Conservation (phyloP, 768 basidiomycete genomes). For the Suillus sp. region DNA sequence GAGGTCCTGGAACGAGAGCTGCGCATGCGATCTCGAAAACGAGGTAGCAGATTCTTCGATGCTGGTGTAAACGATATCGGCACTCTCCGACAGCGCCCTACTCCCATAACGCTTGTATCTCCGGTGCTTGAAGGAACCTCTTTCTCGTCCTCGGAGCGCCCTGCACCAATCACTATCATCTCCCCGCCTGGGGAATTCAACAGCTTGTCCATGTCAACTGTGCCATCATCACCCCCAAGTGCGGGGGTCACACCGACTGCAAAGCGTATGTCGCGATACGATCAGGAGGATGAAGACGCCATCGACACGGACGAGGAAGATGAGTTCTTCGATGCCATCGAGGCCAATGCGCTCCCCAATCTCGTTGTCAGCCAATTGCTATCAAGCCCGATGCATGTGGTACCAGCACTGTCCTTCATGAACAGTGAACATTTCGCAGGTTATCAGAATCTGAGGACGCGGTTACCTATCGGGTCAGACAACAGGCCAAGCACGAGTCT, state of each 20-base stretch:
- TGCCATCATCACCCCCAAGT: conserved; percentile 7
- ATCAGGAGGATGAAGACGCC: conserved; percentile 36
- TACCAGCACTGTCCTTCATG: conserved; percentile 37
- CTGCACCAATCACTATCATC: conserved; percentile 16
- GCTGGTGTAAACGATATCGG: conserved; percentile 26
- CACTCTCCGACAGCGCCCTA: conserved; percentile 25
- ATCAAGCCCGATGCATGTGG: conserved; percentile 44
- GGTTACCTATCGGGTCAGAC: conserved; percentile 66
- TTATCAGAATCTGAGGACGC: conserved; percentile 63
- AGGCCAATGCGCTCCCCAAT: conserved; percentile 75
- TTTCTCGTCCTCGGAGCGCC: conserved; percentile 22
- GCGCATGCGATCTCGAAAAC: conserved; percentile 54
- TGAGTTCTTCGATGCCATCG: conserved; percentile 98
- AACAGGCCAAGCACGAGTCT: conserved; percentile 87
- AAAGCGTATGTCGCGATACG: conserved; percentile 21
- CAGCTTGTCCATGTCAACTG: conserved; percentile 12
- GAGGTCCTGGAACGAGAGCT: conserved; percentile 83
- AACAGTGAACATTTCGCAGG: conserved; percentile 58
- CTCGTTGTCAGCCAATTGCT: conserved; percentile 69
- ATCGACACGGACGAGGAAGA: conserved; percentile 80
- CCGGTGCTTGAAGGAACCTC: conserved; percentile 24
- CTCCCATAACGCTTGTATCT: conserved; percentile 19
- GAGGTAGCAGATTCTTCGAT: conserved; percentile 61
- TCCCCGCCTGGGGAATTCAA: conserved; percentile 12
- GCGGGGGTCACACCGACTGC: conserved; percentile 25